Evolutionary conservation across 2,329 filamentous ascomycete species (phyloP), one percentile per base, ranked within the genome.

Genomic region (Aspergillus unguis): DNA sequence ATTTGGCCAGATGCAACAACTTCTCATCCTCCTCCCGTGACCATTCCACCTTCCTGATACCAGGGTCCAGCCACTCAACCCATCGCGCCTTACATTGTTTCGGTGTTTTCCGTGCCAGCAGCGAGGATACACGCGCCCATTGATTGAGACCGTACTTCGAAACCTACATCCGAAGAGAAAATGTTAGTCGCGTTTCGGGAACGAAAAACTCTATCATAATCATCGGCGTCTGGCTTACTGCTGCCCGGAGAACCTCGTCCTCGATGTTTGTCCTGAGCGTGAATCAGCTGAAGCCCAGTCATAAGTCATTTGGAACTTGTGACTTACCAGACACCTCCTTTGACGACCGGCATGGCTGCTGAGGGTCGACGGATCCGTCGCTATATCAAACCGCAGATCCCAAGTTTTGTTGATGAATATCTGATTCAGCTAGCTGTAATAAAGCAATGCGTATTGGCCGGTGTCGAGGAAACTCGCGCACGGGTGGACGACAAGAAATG

Each of bases 41-140:
- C 92, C 94, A 99, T 77, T 99, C 94, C 63, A 95, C 94, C 80
- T 99, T 99, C 68, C 92, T 89, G 77, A 99, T 97, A 69, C 89
- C 90, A 23, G 94, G 94, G 69, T 99, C 94, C 61, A 99, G 83
- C 92, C 94, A 99, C 81, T 99, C 92, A 70, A 87, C 85, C 94
- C 94, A 99, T 77, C 94, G 83, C 56, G 94, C 92, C 77, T 99
- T 99, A 84, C 94, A 99, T 77, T 99, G 94, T 77, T 99, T 99
- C 47, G 94, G 86, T 31, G 94, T 97, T 75, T 99, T 99, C 67
- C 95, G 90, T 70, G 92, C 92, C 61, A 99, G 86, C 60, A 99
- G 84, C 53, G 94, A 97, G 51, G 94, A 96, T 59, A 97, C 94
- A 73, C 94, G 92, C 69, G 94, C 92, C 94, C 94, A 99, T 76